phyloP scores from a whole-genome alignment of 768 basidiomycete species.

The Pulveroboletus sp. region DNA sequence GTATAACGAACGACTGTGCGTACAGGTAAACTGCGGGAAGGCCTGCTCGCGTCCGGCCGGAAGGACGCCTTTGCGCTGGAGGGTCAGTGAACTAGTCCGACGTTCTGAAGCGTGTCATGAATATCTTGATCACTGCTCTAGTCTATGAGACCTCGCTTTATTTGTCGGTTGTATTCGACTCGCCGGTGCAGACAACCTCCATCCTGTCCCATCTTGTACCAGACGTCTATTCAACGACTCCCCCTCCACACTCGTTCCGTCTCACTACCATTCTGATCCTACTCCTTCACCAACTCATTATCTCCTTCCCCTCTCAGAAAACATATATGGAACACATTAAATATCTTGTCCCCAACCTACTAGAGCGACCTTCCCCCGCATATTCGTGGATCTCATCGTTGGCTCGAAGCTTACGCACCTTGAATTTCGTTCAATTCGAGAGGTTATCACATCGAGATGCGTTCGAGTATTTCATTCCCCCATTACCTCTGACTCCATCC shows the following conservation, averaged over 20 bases:
- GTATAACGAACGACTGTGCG: not conserved
- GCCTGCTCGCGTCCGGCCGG: conserved; percentile 56
- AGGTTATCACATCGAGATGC: conserved; percentile 34
- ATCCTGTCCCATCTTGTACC: conserved; percentile 59
- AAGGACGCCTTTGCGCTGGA: conserved; percentile 60
- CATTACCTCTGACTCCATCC: conserved; percentile 1
- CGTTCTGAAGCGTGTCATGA: not conserved
- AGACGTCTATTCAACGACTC: conserved; percentile 35
- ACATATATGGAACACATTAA: conserved; percentile 35
- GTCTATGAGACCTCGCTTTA: conserved; percentile 73
- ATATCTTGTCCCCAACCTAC: conserved; percentile 27
- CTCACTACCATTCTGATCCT: conserved; percentile 41
- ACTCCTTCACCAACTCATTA: conserved; percentile 53
- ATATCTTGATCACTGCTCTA: conserved; percentile 23
- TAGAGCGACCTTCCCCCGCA: conserved; percentile 34
- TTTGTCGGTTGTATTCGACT: conserved; percentile 58
- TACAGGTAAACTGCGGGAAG: conserved; percentile 73
- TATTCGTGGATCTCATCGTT: conserved; percentile 51
- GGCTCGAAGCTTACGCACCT: conserved; percentile 46
- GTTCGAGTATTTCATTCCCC: conserved; percentile 22
- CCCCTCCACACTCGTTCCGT: conserved; percentile 17
- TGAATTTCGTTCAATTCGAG: conserved; percentile 53
- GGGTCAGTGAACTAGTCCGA: conserved; percentile 39
- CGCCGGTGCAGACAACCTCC: conserved; percentile 55
- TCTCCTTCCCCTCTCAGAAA: conserved; percentile 61